Conservation (phyloP, 352 stramenopile genomes). For the Phytophthora sp. region DNA sequence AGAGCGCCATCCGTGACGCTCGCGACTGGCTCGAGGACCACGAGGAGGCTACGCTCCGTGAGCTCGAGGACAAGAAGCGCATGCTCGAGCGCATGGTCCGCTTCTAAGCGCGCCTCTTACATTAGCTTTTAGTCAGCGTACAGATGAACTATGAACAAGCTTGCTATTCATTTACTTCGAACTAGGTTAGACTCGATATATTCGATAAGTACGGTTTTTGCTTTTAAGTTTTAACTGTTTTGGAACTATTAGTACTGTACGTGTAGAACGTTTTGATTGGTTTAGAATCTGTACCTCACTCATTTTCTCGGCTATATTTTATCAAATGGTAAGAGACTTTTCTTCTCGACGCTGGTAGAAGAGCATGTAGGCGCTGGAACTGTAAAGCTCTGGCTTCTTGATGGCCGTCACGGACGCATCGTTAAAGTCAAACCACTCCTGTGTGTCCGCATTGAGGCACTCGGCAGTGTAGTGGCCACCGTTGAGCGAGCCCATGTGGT, state of each 20-base stretch:
- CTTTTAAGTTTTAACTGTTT: neutral
- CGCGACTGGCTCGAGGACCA: conserved; percentile 90
- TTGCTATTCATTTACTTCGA: conserved; percentile 42
- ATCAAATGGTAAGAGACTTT: conserved; percentile 66
- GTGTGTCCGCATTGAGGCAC: conserved; percentile 68
- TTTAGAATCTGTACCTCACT: too few species aligned
- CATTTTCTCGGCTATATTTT: conserved; percentile 14
- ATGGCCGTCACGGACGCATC: conserved; percentile 68
- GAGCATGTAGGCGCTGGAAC: conserved; percentile 79
- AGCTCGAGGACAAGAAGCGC: conserved; percentile 95
- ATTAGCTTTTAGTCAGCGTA: conserved; percentile 41
- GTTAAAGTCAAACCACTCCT: conserved; percentile 87
- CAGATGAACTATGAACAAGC: conserved; percentile 44
- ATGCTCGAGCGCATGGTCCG: conserved; percentile 76
- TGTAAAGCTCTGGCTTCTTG: conserved; percentile 69
- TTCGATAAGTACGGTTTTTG: neutral
- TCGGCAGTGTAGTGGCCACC: conserved; percentile 88
- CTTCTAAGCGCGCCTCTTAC: conserved; percentile 54
- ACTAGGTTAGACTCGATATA: too few species aligned
- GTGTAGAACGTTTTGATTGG: too few species aligned
- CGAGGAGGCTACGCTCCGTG: conserved; percentile 89
- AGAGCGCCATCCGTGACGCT: conserved; percentile 87
- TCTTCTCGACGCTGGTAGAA: conserved; percentile 74
- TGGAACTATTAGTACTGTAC: too few species aligned
- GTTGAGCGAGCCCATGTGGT: conserved; percentile 81